Base-by-base conservation (phyloP, 441 rosid genomes). In the Bocquillonia castaneifolia region DNA sequence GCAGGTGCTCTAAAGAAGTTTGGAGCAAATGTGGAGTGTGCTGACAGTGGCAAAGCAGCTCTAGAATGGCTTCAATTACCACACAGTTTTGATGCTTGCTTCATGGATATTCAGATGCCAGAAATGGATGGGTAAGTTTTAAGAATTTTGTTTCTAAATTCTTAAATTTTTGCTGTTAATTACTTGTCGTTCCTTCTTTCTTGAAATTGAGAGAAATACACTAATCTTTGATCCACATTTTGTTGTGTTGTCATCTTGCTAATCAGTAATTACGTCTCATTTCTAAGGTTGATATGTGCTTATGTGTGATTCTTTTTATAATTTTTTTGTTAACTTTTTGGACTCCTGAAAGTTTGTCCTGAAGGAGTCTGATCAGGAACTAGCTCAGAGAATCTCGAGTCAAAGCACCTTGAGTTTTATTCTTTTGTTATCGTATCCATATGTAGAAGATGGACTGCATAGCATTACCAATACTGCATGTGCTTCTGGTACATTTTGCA, bases 101-200 rank as follows among this genome's bases (percentile, higher is more conserved):
- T 94, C 80, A 91, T 94, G 99, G 97, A 94, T 63, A 88, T 91
- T 72, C 99, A 94, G 69, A 94, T 94, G 99, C 99, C 97, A 3
- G 93, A 89, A 72, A 91, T 94, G 99, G 97, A 94, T 63, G 97
- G 99, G 93, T 93, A 80, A 68, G 86, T 28, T 29, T 36, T 40
- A 1, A 8, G 34, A 15, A 5, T 31, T 29, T 18, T 29, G 44
- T 40, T 52, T 9, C 3, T 55, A 2, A 25, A 7, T 29, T 39
- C 20, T n/a, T 31, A 12, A 14, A 20, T 12, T 5, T 28, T 1
- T 13, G 12, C 28, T 18, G n/a, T n/a, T n/a, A n/a, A n/a, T n/a
- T n/a, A n/a, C n/a, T n/a, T n/a, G n/a, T n/a, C n/a, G n/a, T 10
- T 14, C 45, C 42, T 36, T 59, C 47, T 42, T 55, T 44, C 28